Conservation (phyloP, 345 rosid species). For the Aquilaria sinensis region DNA sequence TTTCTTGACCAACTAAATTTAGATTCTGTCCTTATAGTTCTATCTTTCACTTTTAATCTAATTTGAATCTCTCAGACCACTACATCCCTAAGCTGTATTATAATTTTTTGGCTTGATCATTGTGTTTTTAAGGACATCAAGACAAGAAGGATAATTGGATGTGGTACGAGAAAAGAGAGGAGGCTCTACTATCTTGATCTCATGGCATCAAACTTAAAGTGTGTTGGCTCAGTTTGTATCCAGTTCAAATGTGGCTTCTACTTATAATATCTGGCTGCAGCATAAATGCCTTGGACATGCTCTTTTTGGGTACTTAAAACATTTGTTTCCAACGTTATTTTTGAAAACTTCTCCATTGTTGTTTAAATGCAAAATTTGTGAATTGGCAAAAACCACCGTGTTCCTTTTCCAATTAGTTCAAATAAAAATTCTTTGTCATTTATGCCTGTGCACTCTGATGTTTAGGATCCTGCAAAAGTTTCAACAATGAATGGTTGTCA, state of each 20-base stretch:
- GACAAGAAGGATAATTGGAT: not conserved
- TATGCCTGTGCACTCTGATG: not conserved
- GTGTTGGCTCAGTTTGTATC: not conserved
- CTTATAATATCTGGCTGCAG: constrained; percentile 1
- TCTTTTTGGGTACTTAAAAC: constrained; percentile 8
- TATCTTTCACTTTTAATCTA: not conserved
- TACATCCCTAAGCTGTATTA: not conserved
- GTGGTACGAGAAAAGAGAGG: not conserved
- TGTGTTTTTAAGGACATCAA: constrained; percentile 1
- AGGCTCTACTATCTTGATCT: not conserved
- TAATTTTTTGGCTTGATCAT: not conserved
- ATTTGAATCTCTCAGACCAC: not conserved
- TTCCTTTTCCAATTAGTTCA: not conserved
- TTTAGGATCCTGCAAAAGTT: not conserved
- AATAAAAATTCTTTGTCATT: not conserved
- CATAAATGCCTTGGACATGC: not conserved
- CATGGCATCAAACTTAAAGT: not conserved
- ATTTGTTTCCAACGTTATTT: not conserved
- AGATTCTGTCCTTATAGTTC: not conserved
- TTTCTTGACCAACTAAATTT: not conserved
- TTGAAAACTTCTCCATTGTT: not conserved
- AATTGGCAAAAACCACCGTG: constrained; percentile 1
- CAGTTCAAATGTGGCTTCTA: not conserved
- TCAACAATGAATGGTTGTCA: not conserved
- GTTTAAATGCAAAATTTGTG: not conserved